Base-by-base conservation (phyloP, 2,329 filamentous ascomycete species). In the Colletotrichum gloeosporioides region DNA sequence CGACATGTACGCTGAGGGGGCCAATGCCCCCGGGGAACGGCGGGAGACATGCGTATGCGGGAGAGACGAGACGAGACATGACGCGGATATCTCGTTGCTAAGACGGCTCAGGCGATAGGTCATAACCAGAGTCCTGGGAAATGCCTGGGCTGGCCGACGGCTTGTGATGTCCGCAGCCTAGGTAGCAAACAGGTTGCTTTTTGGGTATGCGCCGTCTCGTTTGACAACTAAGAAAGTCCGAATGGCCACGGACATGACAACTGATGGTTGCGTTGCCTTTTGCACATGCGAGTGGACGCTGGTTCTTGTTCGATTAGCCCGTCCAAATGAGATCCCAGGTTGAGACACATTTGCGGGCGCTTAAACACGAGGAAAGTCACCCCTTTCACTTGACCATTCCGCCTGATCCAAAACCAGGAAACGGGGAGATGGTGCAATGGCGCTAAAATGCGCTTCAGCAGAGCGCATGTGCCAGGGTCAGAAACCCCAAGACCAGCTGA, bases 11-110 rank as follows among this genome's bases (percentile, higher is more conserved):
- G 57, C 59, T 44, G 57, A 59, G 44, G 70, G 57, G 69, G 64
- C 63, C 73, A 73, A 44, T 61, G 73, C 73, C 22, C 36, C 70
- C 70, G 73, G 70, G 73, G 73, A 76, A 76, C 25, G 34, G 44
- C 73, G 73, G 73, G 69, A 73, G 63, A 61, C 22, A 53, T 22
- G 71, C 64, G 55, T 36, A 67, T 55, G 64, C 64, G 71, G 69
- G 73, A 63, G 63, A 76, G 64, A 73, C 70, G 57, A 76, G 73
- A 76, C 57, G 70, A 76, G 70, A 76, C 73, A 76, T 76, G 73
- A 69, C 57, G 73, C 70, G 63, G 73, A 64, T 69, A 75, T 67
- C 55, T 39, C 15, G 31, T 61, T 64, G 27, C 57, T 64, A 31
- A 65, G 64, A 65, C 32, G 57, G 55, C 63, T 49, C 16, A 44